These are phyloP conservation scores for Arthrinium puccinioides DNA, from an alignment of 2,329 filamentous ascomycete species.

Conservation along the genomic window DNA sequence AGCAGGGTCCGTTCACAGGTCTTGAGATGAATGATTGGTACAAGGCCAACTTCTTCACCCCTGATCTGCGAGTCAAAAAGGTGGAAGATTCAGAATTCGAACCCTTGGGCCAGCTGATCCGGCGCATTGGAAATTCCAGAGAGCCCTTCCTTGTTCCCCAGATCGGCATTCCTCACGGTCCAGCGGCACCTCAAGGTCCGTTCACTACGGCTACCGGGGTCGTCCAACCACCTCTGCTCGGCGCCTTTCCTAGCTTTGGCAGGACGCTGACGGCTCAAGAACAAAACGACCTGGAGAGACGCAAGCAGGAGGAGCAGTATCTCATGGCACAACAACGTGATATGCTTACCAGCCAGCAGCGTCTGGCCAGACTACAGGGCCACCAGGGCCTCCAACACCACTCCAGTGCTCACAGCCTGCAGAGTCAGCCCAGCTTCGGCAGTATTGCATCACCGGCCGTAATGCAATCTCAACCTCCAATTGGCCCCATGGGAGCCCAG, in stretches of 20 bases:
- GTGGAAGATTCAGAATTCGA: slow-evolving; percentile 92
- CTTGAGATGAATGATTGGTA: slow-evolving; percentile 99
- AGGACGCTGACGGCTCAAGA: slow-evolving; percentile 95
- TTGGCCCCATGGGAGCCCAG: slow-evolving; percentile 52
- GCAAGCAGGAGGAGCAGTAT: slow-evolving; percentile 98
- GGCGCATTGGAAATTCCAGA: slow-evolving; percentile 92
- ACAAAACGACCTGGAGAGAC: slow-evolving; percentile 90
- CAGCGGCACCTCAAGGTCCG: slow-evolving; percentile 46
- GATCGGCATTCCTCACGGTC: slow-evolving; percentile 88
- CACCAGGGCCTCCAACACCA: slow-evolving; percentile 71
- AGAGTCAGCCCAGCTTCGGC: slow-evolving; percentile 94
- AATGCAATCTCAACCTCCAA: slow-evolving; percentile 44
- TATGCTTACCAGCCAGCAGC: slow-evolving; percentile 79
- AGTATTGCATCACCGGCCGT: slow-evolving; percentile 85
- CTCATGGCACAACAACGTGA: slow-evolving; percentile 95
- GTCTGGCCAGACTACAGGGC: slow-evolving; percentile 59
- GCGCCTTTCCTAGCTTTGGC: slow-evolving; percentile 91
- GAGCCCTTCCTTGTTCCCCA: slow-evolving; percentile 97
- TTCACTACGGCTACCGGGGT: slow-evolving; percentile 47
- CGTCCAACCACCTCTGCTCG: slow-evolving; percentile 82
- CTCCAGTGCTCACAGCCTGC: slow-evolving; percentile 88
- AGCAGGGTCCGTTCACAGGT: slow-evolving; percentile 91
- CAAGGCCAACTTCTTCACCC: slow-evolving; percentile 95
- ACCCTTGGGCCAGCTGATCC: slow-evolving; percentile 86
- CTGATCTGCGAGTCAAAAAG: slow-evolving; percentile 91